These are phyloP conservation scores for Anthracocystis walkeri DNA, from an alignment of 1,284 basidiomycete genomes.

Conservation along the genomic window DNA sequence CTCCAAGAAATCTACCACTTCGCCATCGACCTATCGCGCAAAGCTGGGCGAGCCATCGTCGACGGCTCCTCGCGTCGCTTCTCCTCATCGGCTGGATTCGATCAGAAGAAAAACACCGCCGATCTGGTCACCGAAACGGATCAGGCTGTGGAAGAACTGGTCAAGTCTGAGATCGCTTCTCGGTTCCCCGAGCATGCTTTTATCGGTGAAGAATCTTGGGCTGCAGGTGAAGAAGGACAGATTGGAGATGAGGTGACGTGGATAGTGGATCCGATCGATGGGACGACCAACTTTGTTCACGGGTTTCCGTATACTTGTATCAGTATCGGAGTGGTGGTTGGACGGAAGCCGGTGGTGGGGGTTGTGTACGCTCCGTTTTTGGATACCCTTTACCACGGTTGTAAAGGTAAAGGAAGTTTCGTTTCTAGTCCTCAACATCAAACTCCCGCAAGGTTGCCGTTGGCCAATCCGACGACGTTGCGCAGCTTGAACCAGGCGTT, in stretches of 20 bases:
- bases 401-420: conserved; percentile 83
- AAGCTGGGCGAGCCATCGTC: conserved; percentile 72
- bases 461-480: conserved; percentile 76
- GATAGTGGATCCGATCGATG: conserved; percentile 87
- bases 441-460: conserved; percentile 74
- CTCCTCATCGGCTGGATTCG: conserved; percentile 34
- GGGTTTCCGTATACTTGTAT: conserved; percentile 82
- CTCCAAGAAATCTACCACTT: conserved; percentile 74
- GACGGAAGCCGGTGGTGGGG: conserved; percentile 81
- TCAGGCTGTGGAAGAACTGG: conserved; percentile 88
- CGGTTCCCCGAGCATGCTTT: conserved; percentile 84
- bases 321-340: conserved; percentile 88
- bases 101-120: conserved; percentile 66
- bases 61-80: conserved; percentile 71
- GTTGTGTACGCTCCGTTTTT: conserved; percentile 82
- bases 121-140: conserved; percentile 94
- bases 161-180: conserved; percentile 77
- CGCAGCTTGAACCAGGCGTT: conserved; percentile 84
- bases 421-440: conserved; percentile 72
- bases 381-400: conserved; percentile 80
- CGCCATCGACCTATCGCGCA: conserved; percentile 77
- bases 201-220: conserved; percentile 89
- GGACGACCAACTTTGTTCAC: conserved; percentile 94
- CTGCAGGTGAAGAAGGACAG: conserved; percentile 78
- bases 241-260: conserved; percentile 89